phyloP scores from a whole-genome alignment of 257 asterid genomes.

The Solanum pinnatisectum region DNA sequence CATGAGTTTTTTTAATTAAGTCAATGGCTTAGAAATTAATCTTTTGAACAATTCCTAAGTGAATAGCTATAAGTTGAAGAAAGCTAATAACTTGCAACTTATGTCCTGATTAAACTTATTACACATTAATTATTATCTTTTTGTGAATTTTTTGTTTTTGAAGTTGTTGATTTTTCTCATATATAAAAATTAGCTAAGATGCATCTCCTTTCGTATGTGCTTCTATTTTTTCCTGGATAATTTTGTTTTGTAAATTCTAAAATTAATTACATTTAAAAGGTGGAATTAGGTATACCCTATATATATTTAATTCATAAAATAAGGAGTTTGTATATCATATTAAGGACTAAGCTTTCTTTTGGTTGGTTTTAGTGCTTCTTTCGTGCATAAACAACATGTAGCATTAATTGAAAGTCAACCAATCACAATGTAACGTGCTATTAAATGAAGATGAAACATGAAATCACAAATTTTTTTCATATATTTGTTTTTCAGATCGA shows the following conservation, averaged over 20 bases:
- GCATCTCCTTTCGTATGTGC: background rate
- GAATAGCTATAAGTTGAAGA: background rate
- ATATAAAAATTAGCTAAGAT: background rate
- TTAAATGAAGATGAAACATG: background rate
- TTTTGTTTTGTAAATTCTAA: background rate
- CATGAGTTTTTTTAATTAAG: background rate
- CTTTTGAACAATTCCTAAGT: background rate
- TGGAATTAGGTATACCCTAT: background rate
- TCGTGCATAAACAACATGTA: background rate
- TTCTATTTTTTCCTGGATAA: background rate
- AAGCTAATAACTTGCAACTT: background rate
- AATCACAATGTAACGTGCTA: background rate
- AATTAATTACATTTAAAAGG: background rate
- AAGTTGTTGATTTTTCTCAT: background rate
- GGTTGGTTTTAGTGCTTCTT: background rate
- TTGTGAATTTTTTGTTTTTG: background rate
- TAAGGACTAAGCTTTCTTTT: background rate
- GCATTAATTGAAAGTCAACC: background rate
- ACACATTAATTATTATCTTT: background rate
- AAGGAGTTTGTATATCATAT: background rate
- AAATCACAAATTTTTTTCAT: background rate
- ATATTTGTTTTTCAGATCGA: slow-evolving; percentile 4
- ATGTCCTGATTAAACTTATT: background rate
- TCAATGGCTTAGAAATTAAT: background rate
- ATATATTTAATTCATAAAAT: background rate